Base-by-base conservation (phyloP, 2,329 filamentous ascomycete species). In the Lachnellula willkommii region DNA sequence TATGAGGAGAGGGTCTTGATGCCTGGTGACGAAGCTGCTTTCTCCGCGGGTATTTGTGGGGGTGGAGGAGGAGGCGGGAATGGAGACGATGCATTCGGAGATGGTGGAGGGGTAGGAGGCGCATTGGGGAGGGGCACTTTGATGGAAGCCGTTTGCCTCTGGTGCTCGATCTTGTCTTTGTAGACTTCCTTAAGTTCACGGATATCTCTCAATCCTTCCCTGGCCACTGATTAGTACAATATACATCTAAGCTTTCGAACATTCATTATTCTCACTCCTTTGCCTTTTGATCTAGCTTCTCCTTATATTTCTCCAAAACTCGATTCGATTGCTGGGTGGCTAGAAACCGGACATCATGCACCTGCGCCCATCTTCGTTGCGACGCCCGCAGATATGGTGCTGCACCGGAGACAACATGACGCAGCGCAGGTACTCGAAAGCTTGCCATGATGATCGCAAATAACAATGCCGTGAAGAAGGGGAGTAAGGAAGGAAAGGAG, bases 281-380 rank as follows among this genome's bases (percentile, higher is more conserved):
- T 11, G 90, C 93, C 74, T 95, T 96, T 62, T 80, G 76, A 63
- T 88, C 81, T 60, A 99, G 85, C 76, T 96, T 96, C 55, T 87
- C 81, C 65, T 83, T 83, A 77, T 99, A 99, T 73, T 89, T 95
- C 62, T 95, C 90, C 61, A 89, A 70, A 40, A 96, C 77, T 65
- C 80, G 79, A 56, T 82, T 80, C 47, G 85, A 79, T 55, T 83
- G 77, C 59, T 91, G 89, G 15, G 90, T 94, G 59, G 88, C 88
- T 47, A 96, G 81, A 77, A 93, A 95, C 62, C 92, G 90, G 48
- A 95, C 85, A 72, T 96, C 90, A 72, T 95, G 90, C 32, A 96
- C 91, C 67, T 90, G 90, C 2, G 93, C 93, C 88, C 90, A 95
- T 70, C 92, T 84, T 54, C 87, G 83, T 72, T 96, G 93, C 7